Conservation (phyloP, 768 basidiomycete genomes). For the Dentipellis sp. region DNA sequence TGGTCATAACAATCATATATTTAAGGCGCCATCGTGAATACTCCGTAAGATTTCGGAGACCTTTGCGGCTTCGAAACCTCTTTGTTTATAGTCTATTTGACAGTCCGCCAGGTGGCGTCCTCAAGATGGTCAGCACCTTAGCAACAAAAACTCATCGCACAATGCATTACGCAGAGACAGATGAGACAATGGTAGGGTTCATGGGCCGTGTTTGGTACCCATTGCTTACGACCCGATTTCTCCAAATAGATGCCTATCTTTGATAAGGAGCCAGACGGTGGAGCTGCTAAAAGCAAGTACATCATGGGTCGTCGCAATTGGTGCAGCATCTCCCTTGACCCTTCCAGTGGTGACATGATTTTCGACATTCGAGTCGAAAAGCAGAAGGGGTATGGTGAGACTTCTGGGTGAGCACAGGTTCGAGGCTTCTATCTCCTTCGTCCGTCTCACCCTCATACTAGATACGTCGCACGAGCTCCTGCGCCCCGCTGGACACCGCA, state of each 20-base stretch:
- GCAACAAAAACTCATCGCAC: conserved; percentile 81
- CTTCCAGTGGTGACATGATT: conserved; percentile 48
- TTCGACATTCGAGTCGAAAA: conserved; percentile 87
- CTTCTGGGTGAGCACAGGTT: conserved; percentile 51
- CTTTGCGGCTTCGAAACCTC: background rate
- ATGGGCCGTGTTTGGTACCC: background rate
- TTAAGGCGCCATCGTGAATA: conserved; percentile 88
- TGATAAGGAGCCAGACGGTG: conserved; percentile 65
- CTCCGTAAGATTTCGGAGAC: conserved; percentile 50
- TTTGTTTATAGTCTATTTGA: background rate
- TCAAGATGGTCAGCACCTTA: conserved; percentile 72
- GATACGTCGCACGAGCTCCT: conserved; percentile 21
- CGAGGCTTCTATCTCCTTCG: background rate
- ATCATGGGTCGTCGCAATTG: conserved; percentile 90
- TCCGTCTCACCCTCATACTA: background rate
- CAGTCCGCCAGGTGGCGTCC: conserved; percentile 60
- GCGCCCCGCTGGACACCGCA: conserved; percentile 20
- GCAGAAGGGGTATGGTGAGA: conserved; percentile 73
- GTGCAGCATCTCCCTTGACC: conserved; percentile 60
- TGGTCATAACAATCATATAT: background rate
- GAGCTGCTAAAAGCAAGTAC: conserved; percentile 62
- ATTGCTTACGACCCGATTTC: too few species aligned
- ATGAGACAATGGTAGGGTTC: conserved; percentile 68
- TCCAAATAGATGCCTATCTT: conserved; percentile 63
- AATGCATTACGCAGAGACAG: conserved; percentile 72